Evolutionary conservation across 139 green algal genomes (phyloP), one percentile per base, ranked within the genome.

Genomic region (Chlorella sp.): DNA sequence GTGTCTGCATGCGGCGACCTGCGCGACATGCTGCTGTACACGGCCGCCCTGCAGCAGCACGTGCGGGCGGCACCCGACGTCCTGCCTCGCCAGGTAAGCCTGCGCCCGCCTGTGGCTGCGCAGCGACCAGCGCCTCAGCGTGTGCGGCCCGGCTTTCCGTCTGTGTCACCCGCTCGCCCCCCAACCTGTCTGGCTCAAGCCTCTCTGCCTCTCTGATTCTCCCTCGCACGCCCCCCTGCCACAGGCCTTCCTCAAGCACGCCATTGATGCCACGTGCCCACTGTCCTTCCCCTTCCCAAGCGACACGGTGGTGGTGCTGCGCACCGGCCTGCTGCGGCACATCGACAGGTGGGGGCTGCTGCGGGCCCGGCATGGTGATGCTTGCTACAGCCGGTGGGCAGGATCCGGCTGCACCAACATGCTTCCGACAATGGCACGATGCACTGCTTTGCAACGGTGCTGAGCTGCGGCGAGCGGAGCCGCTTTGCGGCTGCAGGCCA

Each of bases 241-340:
- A 40, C 77, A 83, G 0, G 84, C 82, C n/a, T 96, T 96, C 86
- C 84, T 89, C 40, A 85, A 85, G 43, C 81, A 90, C 32, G 89
- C 89, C 19, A 69, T 75, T 1, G 76, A 88, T 38, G 74, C 84
- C 26, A 78, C 86, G 64, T 98, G 93, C 87, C 88, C 91, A 41
- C 87, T 97, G 41, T 87, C 89, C 79, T 94, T 97, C 65, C 95
- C 95, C 9, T 76, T 48, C 14, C 84, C 84, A 0, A 88, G 86
- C 58, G 90, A 95, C 51, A 86, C 44, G 58, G 85, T 94, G 26
- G 86, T 94, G 32, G 77, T 97, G 43, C 73, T 95, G 81, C 88
- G 91, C 43, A 86, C 90, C 1, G 93, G 91, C 30, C 85, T 93
- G 75, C 83, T 94, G 62, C 56, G 80, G 68, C 94, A 97, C 90